These are phyloP conservation scores for Sarcocystis neurona DNA, from an alignment of 169 alveolate genomes.

Conservation along the genomic window DNA sequence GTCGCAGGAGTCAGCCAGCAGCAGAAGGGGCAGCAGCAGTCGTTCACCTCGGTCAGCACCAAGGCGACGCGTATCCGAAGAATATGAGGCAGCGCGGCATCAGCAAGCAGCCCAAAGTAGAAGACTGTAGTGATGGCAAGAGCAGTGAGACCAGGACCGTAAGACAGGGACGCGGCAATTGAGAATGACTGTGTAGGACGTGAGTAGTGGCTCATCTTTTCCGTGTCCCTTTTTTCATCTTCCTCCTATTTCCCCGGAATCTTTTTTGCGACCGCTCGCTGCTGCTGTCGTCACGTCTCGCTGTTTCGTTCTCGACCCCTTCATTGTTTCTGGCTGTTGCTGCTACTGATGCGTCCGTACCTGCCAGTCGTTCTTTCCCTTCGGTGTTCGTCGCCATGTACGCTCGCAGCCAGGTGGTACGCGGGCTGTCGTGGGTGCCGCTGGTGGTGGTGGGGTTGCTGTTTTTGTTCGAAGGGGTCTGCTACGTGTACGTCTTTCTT, in stretches of 20 bases:
- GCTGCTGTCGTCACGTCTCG: not conserved
- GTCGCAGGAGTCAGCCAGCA: too few species aligned
- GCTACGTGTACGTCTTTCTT: slow-evolving; percentile 11
- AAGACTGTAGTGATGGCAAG: too few species aligned
- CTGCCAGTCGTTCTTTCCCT: not conserved
- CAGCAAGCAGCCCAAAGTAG: too few species aligned
- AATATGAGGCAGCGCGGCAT: too few species aligned
- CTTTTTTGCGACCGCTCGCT: not conserved
- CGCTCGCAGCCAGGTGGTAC: not conserved
- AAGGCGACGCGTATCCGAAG: too few species aligned
- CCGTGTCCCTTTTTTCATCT: not conserved
- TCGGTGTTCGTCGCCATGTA: not conserved
- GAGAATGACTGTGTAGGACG: too few species aligned
- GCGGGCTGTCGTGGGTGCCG: slow-evolving; percentile 18
- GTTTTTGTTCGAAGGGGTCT: not conserved
- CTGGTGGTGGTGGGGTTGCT: not conserved
- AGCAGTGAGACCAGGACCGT: too few species aligned
- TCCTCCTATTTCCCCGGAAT: not conserved
- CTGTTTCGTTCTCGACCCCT: not conserved
- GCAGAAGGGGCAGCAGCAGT: too few species aligned
- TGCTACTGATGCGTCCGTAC: not conserved
- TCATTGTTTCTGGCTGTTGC: not conserved
- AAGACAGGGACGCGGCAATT: too few species aligned
- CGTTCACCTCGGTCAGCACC: too few species aligned
- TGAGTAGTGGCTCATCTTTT: too few species aligned